Base-by-base conservation (phyloP, 2,329 filamentous ascomycete genomes). In the Colletotrichum sidae region DNA sequence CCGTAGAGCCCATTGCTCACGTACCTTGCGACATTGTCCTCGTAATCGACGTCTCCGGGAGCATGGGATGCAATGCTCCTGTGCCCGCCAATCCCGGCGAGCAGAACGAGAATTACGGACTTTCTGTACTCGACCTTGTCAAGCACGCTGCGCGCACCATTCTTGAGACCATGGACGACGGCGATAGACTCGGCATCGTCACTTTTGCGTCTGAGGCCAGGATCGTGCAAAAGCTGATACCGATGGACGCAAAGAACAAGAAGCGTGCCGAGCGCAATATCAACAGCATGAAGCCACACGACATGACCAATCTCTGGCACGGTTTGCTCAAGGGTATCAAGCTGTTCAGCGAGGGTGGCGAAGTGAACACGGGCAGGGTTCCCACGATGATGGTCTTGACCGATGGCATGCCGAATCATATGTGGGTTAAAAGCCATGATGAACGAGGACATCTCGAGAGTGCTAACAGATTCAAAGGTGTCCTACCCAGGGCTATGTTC, bases 61-160 rank as follows among this genome's bases (percentile, higher is more conserved):
- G 86, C 74, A 90, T 90, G 87, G 55, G 64, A 1, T 56, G 65
- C 0, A 69, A 74, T 2, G 86, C 86, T 0, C 83, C 82, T 0
- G 77, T 84, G 0, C 83, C 85, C 0, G 70, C 70, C 9, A 71
- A 71, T 4, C 68, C 72, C 1, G 80, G 79, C 12, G 77, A 81
- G 6, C 70, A 74, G 13, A 66, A 72, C 2, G 84, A 88, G 67
- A 71, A 79, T 17, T 80, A 80, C 1, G 86, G 86, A 0, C 75
- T 89, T 1, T 84, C 81, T 0, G 79, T 89, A 2, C 72, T 90
- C 25, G 88, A 90, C 68, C 78, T 90, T 25, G 83, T 83, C 46
- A 89, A 88, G 70, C 86, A 90, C 69, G 85, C 87, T 1, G 83
- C 86, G 2, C 78, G 80, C 7, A 88, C 86, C 8, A 87, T 90